Evolutionary conservation across 1,139 yeast species (phyloP).

Genomic region (Pichia sp.): DNA sequence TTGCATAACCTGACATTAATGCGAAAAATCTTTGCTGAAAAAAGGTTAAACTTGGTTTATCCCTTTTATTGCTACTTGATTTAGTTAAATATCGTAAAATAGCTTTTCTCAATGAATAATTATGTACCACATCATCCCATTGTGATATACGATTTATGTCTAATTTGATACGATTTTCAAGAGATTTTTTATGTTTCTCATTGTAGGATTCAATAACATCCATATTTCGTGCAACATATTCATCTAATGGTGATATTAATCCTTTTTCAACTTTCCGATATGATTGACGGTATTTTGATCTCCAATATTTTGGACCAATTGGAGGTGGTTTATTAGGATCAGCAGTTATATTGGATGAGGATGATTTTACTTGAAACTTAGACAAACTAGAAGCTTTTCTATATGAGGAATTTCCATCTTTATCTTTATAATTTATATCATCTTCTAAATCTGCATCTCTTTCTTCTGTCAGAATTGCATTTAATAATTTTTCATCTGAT

Average conservation of each 20-base stretch:
- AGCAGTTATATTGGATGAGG: too few species aligned
- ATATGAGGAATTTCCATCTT: background rate
- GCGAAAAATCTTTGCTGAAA: constrained; percentile 25
- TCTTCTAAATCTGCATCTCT: constrained; percentile 10
- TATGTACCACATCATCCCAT: constrained; percentile 18
- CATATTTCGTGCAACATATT: constrained; percentile 19
- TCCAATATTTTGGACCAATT: constrained; percentile 21
- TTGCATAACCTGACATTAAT: constrained; percentile 19
- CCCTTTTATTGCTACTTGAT: constrained; percentile 7
- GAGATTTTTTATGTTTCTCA: constrained; percentile 12
- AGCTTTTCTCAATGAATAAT: constrained; percentile 14
- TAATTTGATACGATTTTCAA: constrained; percentile 22
- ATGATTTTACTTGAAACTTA: background rate
- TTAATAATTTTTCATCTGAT: constrained; percentile 15
- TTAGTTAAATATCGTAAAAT: constrained; percentile 14
- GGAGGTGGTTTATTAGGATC: background rate
- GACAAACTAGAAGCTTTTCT: constrained; percentile 1
- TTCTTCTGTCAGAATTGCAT: constrained; percentile 11
- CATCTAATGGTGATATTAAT: constrained; percentile 19
- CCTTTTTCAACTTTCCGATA: constrained; percentile 18
- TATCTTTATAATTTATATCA: background rate
- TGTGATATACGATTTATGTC: constrained; percentile 14
- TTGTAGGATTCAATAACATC: constrained; percentile 24
- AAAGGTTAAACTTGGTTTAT: constrained; percentile 18
- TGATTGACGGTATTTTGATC: constrained; percentile 16